These are phyloP conservation scores for Talaromyces trachyspermus DNA, from an alignment of 495 filamentous ascomycete genomes.

Conservation along the genomic window DNA sequence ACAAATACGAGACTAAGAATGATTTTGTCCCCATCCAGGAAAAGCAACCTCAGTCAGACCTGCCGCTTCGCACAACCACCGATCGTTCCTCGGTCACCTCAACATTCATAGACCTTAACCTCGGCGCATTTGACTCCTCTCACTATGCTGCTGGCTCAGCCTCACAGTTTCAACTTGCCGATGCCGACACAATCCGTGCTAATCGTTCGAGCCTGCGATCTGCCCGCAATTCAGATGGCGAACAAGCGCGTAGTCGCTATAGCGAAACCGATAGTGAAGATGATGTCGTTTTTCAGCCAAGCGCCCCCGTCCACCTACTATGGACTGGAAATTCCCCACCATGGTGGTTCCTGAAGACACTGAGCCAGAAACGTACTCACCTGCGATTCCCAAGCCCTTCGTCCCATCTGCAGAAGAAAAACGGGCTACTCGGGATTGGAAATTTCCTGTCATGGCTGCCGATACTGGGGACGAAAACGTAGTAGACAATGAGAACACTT, in stretches of 20 bases:
- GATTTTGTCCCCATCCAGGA: constrained; percentile 37
- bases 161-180: constrained; percentile 40
- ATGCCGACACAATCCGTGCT: constrained; percentile 44
- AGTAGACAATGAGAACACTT: constrained; percentile 9
- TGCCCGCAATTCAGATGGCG: constrained; percentile 31
- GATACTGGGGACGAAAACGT: too few relatives aligned
- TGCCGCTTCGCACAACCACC: constrained; percentile 43
- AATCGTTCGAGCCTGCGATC: constrained; percentile 36
- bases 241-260: constrained; percentile 22
- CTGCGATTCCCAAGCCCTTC: constrained; percentile 12
- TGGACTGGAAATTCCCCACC: constrained; percentile 43
- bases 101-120: constrained; percentile 41
- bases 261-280: constrained; percentile 20
- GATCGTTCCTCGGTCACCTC: constrained; percentile 42
- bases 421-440: constrained; percentile 39
- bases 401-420: constrained; percentile 22
- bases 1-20: constrained; percentile 41
- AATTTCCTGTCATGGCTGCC: constrained; percentile 39
- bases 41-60: constrained; percentile 30
- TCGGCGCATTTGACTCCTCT: constrained; percentile 39
- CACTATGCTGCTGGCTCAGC: constrained; percentile 41
- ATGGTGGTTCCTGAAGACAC: constrained; percentile 25
- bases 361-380: constrained; percentile 10
- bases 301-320: constrained; percentile 40
- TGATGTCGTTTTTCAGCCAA: constrained; percentile 28